Evolutionary conservation across 768 basidiomycete species (phyloP).

Genomic region (Boletellus sp.): DNA sequence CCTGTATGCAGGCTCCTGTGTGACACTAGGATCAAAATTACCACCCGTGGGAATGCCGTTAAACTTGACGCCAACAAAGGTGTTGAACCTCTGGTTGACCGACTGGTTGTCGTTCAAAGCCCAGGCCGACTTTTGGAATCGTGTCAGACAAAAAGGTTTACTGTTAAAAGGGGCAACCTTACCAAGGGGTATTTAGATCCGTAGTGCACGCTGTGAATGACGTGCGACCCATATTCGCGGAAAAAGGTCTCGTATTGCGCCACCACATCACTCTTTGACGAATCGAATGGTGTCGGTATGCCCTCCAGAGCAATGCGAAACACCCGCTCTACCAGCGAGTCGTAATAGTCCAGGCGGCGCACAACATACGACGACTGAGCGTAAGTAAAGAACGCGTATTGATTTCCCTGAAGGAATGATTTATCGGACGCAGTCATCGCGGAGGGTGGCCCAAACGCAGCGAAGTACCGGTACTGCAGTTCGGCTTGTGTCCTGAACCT

Average conservation of each 20-base stretch:
- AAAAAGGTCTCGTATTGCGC: background rate
- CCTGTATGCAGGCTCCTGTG: background rate
- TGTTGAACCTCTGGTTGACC: background rate
- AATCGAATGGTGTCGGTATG: background rate
- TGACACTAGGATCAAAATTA: background rate
- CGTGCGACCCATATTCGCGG: background rate
- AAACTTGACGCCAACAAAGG: background rate
- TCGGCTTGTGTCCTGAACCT: background rate
- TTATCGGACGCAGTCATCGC: conserved; percentile 1
- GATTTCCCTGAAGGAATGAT: background rate
- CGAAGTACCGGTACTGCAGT: conserved; percentile 4
- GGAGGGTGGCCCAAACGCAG: conserved; percentile 1
- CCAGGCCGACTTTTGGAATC: background rate
- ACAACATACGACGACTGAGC: background rate
- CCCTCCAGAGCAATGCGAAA: background rate
- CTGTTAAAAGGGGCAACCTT: background rate
- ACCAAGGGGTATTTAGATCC: background rate
- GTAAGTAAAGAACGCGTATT: conserved; percentile 7
- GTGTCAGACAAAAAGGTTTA: background rate
- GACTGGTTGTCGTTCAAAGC: background rate
- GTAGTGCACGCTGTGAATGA: background rate
- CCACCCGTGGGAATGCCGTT: background rate
- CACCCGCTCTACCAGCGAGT: background rate
- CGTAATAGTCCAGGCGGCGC: conserved; percentile 1
- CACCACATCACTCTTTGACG: background rate